Evolutionary conservation across 768 basidiomycete genomes (phyloP), one percentile per base, ranked within the genome.

Genomic region (Leccinum subgranulosum): DNA sequence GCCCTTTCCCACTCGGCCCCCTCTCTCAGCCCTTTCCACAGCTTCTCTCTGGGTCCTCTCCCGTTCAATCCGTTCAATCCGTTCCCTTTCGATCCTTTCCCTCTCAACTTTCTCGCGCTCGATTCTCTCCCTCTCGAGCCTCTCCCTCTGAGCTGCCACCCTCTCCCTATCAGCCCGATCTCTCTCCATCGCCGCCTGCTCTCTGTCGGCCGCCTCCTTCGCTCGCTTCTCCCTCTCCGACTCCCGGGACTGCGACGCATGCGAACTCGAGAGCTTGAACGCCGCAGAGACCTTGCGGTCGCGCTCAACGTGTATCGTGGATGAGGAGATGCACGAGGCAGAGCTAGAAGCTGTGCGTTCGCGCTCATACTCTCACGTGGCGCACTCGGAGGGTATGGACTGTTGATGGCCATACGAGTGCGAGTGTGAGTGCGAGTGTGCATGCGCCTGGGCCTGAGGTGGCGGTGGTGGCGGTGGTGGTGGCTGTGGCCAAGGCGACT

Each of bases 251-350:
- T 60, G 63, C 9, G 66, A 65, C 4, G 59, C 3, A 43, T 63
- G 58, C 49, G 63, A 83, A 70, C 53, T 75, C 80, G 57, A 76
- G 70, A 23, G 23, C 23, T 23, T 23, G 23, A 3, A 23, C 23
- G 23, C 23, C 23, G 23, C 1, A 23, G 23, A 23, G 23, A 23
- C 23, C 23, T 23, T 23, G 23, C 23, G 23, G 23, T 23, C 23
- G 23, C 23, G 23, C 29, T 71, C 71, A 27, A 57, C 47, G 11
- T 63, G 62, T 7, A 56, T 55, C 23, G 53, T 50, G 14, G 64
- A 62, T 34, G 71, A 64, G 10, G 70, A 66, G 47, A 57, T 23
- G 39, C 64, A 64, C 17, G 71, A 71, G 4, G 65, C 53, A 21
- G 71, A 65, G 17, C 53, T 73, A 1, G 70, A 64, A 12, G 61